phyloP scores from a whole-genome alignment of 2,329 filamentous ascomycete genomes.

The Tothia fuscella region DNA sequence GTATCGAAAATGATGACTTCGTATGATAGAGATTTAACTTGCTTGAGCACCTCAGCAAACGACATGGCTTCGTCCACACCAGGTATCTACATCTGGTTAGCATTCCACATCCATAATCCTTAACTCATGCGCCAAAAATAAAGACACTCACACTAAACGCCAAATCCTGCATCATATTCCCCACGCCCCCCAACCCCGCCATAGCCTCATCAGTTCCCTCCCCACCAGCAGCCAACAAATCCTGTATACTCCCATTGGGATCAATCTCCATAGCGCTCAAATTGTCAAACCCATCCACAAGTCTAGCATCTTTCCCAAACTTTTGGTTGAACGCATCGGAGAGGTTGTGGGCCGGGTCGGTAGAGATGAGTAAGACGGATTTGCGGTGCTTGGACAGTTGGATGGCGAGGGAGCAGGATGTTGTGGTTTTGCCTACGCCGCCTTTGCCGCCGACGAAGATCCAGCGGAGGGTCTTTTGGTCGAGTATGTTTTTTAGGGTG shows the following conservation, averaged over 20 bases:
- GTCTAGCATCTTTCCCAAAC: slow-evolving; percentile 94
- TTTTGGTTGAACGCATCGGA: slow-evolving; percentile 98
- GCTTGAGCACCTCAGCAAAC: slow-evolving; percentile 96
- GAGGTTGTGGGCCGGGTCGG: slow-evolving; percentile 95
- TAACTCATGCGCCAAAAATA: background rate
- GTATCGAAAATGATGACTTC: slow-evolving; percentile 99
- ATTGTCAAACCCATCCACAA: slow-evolving; percentile 85
- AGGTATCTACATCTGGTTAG: slow-evolving; percentile 54
- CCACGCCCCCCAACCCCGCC: slow-evolving; percentile 57
- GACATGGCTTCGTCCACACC: slow-evolving; percentile 99
- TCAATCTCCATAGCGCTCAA: slow-evolving; percentile 99
- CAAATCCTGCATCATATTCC: slow-evolving; percentile 97
- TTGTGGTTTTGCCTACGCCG: slow-evolving; percentile 98
- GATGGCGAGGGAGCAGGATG: slow-evolving; percentile 94
- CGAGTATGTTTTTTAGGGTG: slow-evolving; percentile 84
- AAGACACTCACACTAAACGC: slow-evolving; percentile 62
- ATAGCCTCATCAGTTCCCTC: slow-evolving; percentile 59
- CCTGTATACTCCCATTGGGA: slow-evolving; percentile 94
- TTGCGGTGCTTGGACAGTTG: slow-evolving; percentile 92
- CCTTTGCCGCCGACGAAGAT: slow-evolving; percentile 99
- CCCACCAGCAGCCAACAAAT: slow-evolving; percentile 70
- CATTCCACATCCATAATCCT: background rate
- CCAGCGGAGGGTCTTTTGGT: slow-evolving; percentile 93
- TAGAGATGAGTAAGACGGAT: slow-evolving; percentile 94
- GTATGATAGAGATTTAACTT: slow-evolving; percentile 97